These are phyloP conservation scores for Sungouiozyma ichnusensis DNA, from an alignment of 805 yeast genomes.

Conservation along the genomic window DNA sequence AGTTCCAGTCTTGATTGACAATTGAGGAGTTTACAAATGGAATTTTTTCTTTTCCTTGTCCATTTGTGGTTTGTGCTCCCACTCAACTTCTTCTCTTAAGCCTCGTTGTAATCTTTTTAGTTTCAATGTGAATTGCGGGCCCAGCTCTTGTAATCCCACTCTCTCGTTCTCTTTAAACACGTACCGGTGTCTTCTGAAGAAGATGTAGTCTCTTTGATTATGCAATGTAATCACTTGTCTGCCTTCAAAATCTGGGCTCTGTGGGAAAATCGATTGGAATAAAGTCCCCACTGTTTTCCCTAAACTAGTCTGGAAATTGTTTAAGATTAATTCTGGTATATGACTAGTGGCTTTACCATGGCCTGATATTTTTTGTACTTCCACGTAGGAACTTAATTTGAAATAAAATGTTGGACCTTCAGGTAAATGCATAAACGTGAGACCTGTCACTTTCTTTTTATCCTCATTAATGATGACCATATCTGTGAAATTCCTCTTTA, in stretches of 20 bases:
- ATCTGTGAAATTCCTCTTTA: conserved; percentile 79
- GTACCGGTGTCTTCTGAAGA: conserved; percentile 92
- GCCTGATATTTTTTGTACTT: conserved; percentile 66
- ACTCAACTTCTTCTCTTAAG: conserved; percentile 79
- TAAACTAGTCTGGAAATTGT: conserved; percentile 83
- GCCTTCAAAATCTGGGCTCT: conserved; percentile 86
- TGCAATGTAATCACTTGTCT: conserved; percentile 93
- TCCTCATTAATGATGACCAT: conserved; percentile 86
- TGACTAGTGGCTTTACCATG: conserved; percentile 90
- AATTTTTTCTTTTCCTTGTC: conserved; percentile 92
- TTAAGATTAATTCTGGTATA: conserved; percentile 82
- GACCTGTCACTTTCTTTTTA: conserved; percentile 82
- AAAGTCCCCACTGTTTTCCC: conserved; percentile 90
- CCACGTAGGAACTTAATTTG: conserved; percentile 64
- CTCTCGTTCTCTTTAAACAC: conserved; percentile 80
- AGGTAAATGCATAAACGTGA: conserved; percentile 89
- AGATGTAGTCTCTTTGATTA: conserved; percentile 91
- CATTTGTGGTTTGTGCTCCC: conserved; percentile 97
- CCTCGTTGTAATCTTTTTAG: conserved; percentile 87
- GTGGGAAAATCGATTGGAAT: conserved; percentile 88
- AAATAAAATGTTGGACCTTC: conserved; percentile 94
- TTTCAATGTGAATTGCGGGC: conserved; percentile 91
- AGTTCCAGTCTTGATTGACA: too few species aligned
- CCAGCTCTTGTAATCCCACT: conserved; percentile 91
- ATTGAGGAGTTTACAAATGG: conserved; percentile 46